Percentiles rank a stretch among this genome's conserved stretches.
These are phyloP conservation scores for Tolypocladium tropicale DNA, from an alignment of 2,329 filamentous ascomycete species.

Conservation along the genomic window DNA sequence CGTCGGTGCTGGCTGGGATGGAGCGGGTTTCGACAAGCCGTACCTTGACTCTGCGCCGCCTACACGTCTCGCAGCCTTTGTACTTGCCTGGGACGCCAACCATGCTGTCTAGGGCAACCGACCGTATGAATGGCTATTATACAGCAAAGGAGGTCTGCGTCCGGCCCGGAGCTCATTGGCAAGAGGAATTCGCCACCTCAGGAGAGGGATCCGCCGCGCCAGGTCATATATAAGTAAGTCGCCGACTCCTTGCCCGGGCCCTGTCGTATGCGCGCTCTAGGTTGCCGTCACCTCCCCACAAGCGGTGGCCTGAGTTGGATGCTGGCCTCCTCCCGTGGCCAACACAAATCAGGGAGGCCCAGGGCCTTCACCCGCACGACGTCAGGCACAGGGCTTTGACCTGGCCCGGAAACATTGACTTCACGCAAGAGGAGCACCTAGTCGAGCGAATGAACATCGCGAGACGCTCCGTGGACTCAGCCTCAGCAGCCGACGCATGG, in stretches of 20 bases:
- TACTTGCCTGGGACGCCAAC: slow-evolving; percentile 54
- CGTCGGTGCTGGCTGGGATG: neutral
- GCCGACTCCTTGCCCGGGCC: neutral
- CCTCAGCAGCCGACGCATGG: neutral
- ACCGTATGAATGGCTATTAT: neutral
- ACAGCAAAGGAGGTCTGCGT: neutral
- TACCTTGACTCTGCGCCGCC: slow-evolving; percentile 48
- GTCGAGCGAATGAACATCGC: slow-evolving; percentile 1
- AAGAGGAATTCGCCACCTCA: neutral
- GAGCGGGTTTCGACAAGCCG: slow-evolving; percentile 7
- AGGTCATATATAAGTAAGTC: slow-evolving; percentile 2
- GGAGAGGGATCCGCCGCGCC: neutral
- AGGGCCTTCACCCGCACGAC: neutral
- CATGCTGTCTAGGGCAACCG: slow-evolving; percentile 25
- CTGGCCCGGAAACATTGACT: neutral
- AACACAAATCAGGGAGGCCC: neutral
- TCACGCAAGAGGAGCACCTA: neutral
- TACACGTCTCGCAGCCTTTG: slow-evolving; percentile 54
- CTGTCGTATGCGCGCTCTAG: neutral
- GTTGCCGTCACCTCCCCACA: slow-evolving; percentile 1
- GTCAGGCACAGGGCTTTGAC: neutral
- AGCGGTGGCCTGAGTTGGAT: slow-evolving; percentile 1
- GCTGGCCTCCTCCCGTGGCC: neutral
- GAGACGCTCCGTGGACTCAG: neutral
- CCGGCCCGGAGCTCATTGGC: neutral